Evolutionary conservation across 306 rosid species (phyloP).

Genomic region (Castanospermum australe): DNA sequence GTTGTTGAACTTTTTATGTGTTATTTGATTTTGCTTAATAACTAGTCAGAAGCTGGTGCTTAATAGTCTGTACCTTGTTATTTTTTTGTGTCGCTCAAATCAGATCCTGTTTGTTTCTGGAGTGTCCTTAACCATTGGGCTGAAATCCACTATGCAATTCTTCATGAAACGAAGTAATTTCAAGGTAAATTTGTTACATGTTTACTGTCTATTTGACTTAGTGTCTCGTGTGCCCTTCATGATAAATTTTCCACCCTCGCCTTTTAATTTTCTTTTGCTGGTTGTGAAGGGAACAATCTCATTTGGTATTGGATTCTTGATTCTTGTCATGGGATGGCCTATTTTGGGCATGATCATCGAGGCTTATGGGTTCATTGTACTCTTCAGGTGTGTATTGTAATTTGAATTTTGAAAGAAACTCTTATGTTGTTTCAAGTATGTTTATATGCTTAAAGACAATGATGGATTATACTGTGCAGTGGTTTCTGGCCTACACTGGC

Average conservation of each 20-base stretch:
- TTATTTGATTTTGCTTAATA: slow-evolving; percentile 21
- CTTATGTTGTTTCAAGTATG: slow-evolving; percentile 3
- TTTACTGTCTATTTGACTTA: slow-evolving; percentile 11
- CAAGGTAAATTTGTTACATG: slow-evolving; percentile 52
- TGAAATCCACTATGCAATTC: slow-evolving; percentile 89
- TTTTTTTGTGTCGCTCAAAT: slow-evolving; percentile 38
- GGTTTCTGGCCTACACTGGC: slow-evolving; percentile 99
- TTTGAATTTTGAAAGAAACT: slow-evolving; percentile 14
- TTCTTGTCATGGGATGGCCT: slow-evolving; percentile 94
- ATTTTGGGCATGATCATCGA: slow-evolving; percentile 92
- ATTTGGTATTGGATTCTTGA: slow-evolving; percentile 85
- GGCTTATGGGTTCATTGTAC: slow-evolving; percentile 83
- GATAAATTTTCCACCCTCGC: neutral
- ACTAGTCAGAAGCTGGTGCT: too few relatives aligned
- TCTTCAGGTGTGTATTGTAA: slow-evolving; percentile 94
- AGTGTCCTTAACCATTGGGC: slow-evolving; percentile 89
- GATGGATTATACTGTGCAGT: slow-evolving; percentile 52
- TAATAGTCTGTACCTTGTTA: too few relatives aligned
- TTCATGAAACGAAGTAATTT: slow-evolving; percentile 90
- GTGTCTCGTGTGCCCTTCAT: neutral
- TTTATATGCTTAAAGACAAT: slow-evolving; percentile 31
- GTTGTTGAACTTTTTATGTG: neutral
- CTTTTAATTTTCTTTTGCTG: neutral
- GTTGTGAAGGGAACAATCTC: slow-evolving; percentile 83
- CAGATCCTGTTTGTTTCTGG: slow-evolving; percentile 98